Conservation (phyloP, 495 filamentous ascomycete genomes). For the Hypoxylon lienhwacheense region DNA sequence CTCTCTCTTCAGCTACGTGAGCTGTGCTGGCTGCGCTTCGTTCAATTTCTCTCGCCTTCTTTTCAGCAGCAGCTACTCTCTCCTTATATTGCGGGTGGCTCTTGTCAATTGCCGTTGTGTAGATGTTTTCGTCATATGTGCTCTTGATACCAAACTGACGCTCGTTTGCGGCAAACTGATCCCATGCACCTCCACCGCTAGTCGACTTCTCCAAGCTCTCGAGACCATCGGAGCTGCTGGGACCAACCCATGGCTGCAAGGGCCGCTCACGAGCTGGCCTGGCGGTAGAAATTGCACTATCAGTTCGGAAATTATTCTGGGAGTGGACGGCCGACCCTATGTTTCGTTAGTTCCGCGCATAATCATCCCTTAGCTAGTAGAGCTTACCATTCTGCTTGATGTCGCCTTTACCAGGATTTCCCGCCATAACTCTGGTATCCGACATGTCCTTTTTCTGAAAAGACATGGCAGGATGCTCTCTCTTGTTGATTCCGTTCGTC, state of each 20-base stretch:
- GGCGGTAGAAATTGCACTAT: constrained; percentile 82
- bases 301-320: constrained; percentile 70
- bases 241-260: constrained; percentile 78
- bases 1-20: constrained; percentile 87
- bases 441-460: constrained; percentile 78
- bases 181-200: constrained; percentile 63
- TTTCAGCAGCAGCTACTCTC: constrained; percentile 73
- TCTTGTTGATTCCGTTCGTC: constrained; percentile 48
- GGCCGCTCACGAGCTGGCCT: constrained; percentile 69
- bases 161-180: constrained; percentile 93
- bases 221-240: constrained; percentile 61
- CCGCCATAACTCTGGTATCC: constrained; percentile 63
- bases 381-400: constrained; percentile 73
- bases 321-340: constrained; percentile 44
- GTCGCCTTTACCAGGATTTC: constrained; percentile 44
- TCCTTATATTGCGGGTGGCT: constrained; percentile 77
- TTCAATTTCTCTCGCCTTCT: constrained; percentile 89
- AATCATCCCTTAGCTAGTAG: background rate
- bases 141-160: constrained; percentile 81
- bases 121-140: constrained; percentile 89
- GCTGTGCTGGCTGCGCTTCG: constrained; percentile 64
- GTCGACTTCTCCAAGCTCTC: constrained; percentile 68
- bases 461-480: constrained; percentile 63
- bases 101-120: constrained; percentile 87
- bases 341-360: constrained; percentile 7